Percentiles rank a stretch among this genome's conserved stretches.
Evolutionary conservation across 306 rosid genomes (phyloP).

Genomic region (Cotoneaster glaucophyllus): DNA sequence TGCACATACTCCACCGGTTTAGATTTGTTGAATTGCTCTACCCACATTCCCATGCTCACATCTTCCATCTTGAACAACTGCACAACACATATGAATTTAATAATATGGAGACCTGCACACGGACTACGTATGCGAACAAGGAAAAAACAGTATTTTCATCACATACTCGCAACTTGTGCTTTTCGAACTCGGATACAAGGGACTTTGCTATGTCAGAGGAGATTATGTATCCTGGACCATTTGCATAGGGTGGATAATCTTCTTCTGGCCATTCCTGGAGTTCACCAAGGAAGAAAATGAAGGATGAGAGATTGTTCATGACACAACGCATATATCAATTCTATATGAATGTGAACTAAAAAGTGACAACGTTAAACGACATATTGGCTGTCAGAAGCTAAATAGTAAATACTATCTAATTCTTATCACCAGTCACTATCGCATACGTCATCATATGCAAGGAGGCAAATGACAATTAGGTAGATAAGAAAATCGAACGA

Average conservation of each 20-base stretch:
- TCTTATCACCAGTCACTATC: not conserved
- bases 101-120: not conserved
- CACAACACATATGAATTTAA: not conserved
- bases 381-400: not conserved
- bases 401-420: not conserved
- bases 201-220: constrained; percentile 69
- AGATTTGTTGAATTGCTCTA: constrained; percentile 64
- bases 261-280: constrained; percentile 92
- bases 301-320: not conserved
- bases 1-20: constrained; percentile 56
- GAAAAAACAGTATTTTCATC: not conserved
- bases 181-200: constrained; percentile 63
- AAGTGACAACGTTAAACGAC: not conserved
- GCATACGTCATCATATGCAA: not conserved
- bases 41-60: constrained; percentile 99
- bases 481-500: not conserved
- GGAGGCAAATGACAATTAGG: not conserved
- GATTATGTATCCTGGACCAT: constrained; percentile 83
- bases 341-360: not conserved
- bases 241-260: constrained; percentile 90
- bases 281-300: not conserved
- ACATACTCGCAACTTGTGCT: constrained; percentile 61
- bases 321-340: not conserved
- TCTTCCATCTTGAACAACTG: constrained; percentile 98
- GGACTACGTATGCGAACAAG: not conserved